Evolutionary conservation across 1,284 basidiomycete species (phyloP).

Genomic region (Ustilago bromivora): DNA sequence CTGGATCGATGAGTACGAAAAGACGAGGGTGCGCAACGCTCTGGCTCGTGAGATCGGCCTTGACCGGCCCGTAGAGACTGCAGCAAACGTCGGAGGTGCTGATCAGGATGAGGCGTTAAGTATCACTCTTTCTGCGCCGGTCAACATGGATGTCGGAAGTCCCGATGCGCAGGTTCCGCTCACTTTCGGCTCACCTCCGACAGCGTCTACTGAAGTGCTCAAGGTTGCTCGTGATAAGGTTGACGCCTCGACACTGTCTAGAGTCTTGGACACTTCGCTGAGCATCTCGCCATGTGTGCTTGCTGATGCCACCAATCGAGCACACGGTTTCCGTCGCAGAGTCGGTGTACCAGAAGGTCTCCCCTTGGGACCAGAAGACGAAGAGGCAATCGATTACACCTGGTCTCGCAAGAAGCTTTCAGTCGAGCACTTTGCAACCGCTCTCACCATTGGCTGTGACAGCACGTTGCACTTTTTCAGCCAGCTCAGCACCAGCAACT

Average conservation of each 20-base stretch:
- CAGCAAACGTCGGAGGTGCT: not conserved
- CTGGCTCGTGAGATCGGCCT: constrained; percentile 60
- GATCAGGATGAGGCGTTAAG: constrained; percentile 5
- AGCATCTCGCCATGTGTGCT: constrained; percentile 55
- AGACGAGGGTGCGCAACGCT: constrained; percentile 49
- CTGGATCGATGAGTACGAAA: constrained; percentile 67
- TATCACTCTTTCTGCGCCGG: constrained; percentile 28
- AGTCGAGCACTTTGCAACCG: constrained; percentile 56
- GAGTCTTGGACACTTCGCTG: constrained; percentile 37
- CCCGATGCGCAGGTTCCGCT: constrained; percentile 31
- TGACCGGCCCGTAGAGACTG: constrained; percentile 21
- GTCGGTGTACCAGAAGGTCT: constrained; percentile 62
- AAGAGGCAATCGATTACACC: constrained; percentile 62
- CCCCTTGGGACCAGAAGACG: constrained; percentile 46
- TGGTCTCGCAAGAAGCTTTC: constrained; percentile 60
- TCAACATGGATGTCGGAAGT: constrained; percentile 21
- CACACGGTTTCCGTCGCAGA: constrained; percentile 57
- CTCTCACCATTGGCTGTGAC: constrained; percentile 48
- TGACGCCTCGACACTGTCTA: constrained; percentile 33
- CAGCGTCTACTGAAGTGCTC: constrained; percentile 28
- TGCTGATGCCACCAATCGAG: constrained; percentile 48
- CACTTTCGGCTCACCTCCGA: constrained; percentile 37
- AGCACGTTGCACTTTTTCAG: constrained; percentile 48
- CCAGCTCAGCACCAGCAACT: constrained; percentile 52
- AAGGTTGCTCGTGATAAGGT: constrained; percentile 34